These are phyloP conservation scores for Stagonosporopsis rhizophila DNA, from an alignment of 2,329 filamentous ascomycete species.

Conservation along the genomic window DNA sequence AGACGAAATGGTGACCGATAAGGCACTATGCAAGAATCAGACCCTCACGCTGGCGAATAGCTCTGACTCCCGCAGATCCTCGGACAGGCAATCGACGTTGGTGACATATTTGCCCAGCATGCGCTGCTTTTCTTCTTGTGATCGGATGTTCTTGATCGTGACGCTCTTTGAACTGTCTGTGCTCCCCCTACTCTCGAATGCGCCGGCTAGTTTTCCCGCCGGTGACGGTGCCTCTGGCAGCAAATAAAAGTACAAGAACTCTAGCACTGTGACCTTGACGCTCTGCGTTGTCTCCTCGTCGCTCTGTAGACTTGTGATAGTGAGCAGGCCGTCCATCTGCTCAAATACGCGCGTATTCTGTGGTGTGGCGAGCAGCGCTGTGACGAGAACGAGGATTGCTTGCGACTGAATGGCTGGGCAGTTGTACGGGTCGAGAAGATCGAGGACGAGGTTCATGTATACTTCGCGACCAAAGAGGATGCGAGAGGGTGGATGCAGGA, in stretches of 20 bases:
- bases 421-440: conserved; percentile 89
- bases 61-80: conserved; percentile 80
- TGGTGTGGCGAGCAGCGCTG: conserved; percentile 84
- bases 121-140: conserved; percentile 81
- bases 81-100: conserved; percentile 79
- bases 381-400: conserved; percentile 87
- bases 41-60: conserved; percentile 55
- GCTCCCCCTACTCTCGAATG: conserved; percentile 44
- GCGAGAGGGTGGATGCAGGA: conserved; percentile 90
- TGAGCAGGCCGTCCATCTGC: conserved; percentile 86
- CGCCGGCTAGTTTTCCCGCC: conserved; percentile 39
- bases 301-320: conserved; percentile 92
- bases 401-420: conserved; percentile 91
- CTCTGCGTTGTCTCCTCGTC: conserved; percentile 82
- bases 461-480: conserved; percentile 85
- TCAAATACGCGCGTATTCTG: conserved; percentile 92
- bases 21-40: conserved; percentile 1
- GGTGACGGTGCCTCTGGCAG: conserved; percentile 80
- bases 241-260: conserved; percentile 98
- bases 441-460: conserved; percentile 95
- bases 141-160: conserved; percentile 56
- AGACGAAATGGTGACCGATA: conserved; percentile 20
- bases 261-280: conserved; percentile 94
- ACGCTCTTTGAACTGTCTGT: conserved; percentile 37
- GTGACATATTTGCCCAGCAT: conserved; percentile 80